phyloP scores from a whole-genome alignment of 257 asterid genomes.

The Solanum etuberosum region DNA sequence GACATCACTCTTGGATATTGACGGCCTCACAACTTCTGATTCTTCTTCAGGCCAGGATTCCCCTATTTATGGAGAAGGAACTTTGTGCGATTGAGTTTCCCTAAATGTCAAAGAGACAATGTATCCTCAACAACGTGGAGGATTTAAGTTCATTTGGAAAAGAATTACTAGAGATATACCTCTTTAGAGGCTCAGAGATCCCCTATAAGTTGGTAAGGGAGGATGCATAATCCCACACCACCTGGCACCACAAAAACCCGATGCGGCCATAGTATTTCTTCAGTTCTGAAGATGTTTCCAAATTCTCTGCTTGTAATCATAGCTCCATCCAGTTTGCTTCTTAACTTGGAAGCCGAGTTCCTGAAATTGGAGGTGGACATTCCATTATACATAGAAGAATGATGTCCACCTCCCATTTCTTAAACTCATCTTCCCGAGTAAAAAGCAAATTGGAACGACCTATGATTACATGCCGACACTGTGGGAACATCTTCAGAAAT shows the following conservation, averaged over 20 bases:
- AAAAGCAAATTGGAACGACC: not conserved
- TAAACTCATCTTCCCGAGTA: too few species aligned
- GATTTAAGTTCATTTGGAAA: not conserved
- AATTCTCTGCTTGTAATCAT: not conserved
- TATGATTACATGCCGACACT: not conserved
- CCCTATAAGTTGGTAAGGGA: not conserved
- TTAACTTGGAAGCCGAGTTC: not conserved
- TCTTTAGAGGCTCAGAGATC: not conserved
- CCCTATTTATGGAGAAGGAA: not conserved
- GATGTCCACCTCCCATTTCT: too few species aligned
- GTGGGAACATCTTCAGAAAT: not conserved
- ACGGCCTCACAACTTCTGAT: not conserved
- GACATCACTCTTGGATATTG: not conserved
- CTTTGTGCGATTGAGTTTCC: not conserved
- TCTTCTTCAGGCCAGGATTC: not conserved
- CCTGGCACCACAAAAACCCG: not conserved
- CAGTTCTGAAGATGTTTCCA: not conserved
- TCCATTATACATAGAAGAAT: too few species aligned
- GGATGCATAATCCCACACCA: not conserved
- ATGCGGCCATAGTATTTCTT: not conserved
- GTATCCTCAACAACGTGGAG: not conserved
- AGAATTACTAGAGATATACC: too few species aligned
- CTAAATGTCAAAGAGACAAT: not conserved
- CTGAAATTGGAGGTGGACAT: too few species aligned
- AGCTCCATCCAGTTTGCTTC: not conserved